Percentiles rank a stretch among this genome's conserved stretches.
These are phyloP conservation scores for Ceratocystis cacaofunesta DNA, from an alignment of 2,329 filamentous ascomycete species.

Conservation along the genomic window DNA sequence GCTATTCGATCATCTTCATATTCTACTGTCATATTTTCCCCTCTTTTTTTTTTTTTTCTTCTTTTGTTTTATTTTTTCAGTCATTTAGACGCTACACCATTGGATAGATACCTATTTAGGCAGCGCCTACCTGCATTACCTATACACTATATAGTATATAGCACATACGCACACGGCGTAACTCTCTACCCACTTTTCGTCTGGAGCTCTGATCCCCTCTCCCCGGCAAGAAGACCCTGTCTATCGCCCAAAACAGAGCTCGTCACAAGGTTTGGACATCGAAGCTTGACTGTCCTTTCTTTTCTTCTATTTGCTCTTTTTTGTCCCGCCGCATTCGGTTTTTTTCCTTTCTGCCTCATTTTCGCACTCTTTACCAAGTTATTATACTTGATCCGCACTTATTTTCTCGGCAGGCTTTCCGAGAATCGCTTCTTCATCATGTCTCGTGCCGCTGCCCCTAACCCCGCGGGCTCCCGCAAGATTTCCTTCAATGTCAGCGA, in stretches of 20 bases:
- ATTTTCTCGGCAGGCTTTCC: constrained; percentile 12
- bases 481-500: constrained; percentile 99
- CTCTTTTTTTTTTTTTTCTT: neutral
- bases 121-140: neutral
- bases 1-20: neutral
- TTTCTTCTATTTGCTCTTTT: constrained; percentile 5
- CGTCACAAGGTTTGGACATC: neutral
- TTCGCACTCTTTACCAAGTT: constrained; percentile 11
- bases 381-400: neutral
- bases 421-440: constrained; percentile 24
- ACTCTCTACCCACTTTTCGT: constrained; percentile 6
- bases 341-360: constrained; percentile 1
- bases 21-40: neutral
- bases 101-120: neutral
- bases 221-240: neutral
- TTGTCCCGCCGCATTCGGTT: neutral
- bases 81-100: neutral
- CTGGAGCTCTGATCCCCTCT: constrained; percentile 12
- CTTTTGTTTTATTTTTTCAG: neutral
- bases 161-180: too few relatives aligned
- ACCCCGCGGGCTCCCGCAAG: constrained; percentile 59
- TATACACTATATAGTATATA: neutral
- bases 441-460: constrained; percentile 43
- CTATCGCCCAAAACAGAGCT: constrained; percentile 1
- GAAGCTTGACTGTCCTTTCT: neutral